phyloP scores from a whole-genome alignment of 2,329 filamentous ascomycete genomes.

The Cryphonectria carpinicola region DNA sequence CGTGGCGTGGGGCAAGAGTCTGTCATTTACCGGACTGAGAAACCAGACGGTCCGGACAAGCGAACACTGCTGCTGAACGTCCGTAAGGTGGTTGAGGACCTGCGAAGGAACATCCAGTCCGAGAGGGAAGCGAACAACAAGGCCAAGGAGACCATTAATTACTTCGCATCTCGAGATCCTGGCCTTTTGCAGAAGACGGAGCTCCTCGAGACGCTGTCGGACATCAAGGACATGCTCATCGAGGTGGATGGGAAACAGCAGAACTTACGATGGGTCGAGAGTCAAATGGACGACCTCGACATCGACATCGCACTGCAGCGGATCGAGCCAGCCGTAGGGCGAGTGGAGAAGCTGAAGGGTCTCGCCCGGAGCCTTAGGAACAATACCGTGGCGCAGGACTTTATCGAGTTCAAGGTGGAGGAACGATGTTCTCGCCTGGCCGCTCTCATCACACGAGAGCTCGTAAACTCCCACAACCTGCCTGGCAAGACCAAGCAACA shows the following conservation, averaged over 20 bases:
- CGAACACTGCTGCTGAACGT: conserved; percentile 82
- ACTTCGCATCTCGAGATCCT: conserved; percentile 79
- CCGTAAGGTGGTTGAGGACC: conserved; percentile 87
- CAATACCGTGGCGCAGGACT: conserved; percentile 85
- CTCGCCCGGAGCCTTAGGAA: conserved; percentile 81
- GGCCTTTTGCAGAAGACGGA: conserved; percentile 79
- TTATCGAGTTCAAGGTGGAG: conserved; percentile 89
- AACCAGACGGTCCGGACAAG: conserved; percentile 79
- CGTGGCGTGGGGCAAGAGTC: conserved; percentile 84
- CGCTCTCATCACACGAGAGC: conserved; percentile 73
- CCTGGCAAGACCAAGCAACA: conserved; percentile 78
- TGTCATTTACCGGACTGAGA: conserved; percentile 92
- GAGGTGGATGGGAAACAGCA: conserved; percentile 97
- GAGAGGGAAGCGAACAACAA: conserved; percentile 88
- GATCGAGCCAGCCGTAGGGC: conserved; percentile 81
- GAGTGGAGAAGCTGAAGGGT: conserved; percentile 82
- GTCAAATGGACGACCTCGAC: conserved; percentile 92
- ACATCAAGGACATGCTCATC: conserved; percentile 85
- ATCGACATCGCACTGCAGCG: conserved; percentile 92
- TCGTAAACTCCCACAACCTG: conserved; percentile 78
- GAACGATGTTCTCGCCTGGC: conserved; percentile 81
- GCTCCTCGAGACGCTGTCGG: conserved; percentile 76
- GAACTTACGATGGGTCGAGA: conserved; percentile 93
- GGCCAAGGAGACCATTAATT: conserved; percentile 82
- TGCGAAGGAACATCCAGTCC: conserved; percentile 81